phyloP scores from a whole-genome alignment of 805 yeast species.

The Komagataella mondaviorum region DNA sequence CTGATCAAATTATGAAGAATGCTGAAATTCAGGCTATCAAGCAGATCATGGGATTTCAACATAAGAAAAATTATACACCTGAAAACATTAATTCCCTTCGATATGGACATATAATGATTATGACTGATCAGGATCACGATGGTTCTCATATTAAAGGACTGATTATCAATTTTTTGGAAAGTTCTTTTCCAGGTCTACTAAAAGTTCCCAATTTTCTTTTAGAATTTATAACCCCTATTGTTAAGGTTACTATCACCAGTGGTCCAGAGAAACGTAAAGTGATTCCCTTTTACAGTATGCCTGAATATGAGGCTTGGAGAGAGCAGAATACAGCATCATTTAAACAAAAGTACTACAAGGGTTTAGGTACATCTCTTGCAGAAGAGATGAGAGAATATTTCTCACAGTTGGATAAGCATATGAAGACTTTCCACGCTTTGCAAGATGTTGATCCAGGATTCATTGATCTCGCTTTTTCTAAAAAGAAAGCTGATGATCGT shows the following conservation, averaged over 20 bases:
- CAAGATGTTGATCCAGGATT: slow-evolving; percentile 63
- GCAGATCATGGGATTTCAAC: slow-evolving; percentile 91
- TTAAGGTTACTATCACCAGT: slow-evolving; percentile 68
- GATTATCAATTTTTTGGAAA: slow-evolving; percentile 82
- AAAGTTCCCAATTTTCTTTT: slow-evolving; percentile 84
- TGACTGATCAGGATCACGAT: slow-evolving; percentile 99
- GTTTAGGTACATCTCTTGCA: slow-evolving; percentile 89
- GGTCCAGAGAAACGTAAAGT: slow-evolving; percentile 38
- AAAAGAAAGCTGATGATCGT: slow-evolving; percentile 92
- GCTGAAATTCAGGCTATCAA: slow-evolving; percentile 92
- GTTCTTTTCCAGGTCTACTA: slow-evolving; percentile 87
- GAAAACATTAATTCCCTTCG: slow-evolving; percentile 62
- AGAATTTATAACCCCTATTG: slow-evolving; percentile 94
- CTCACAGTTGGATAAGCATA: slow-evolving; percentile 69
- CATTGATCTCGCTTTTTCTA: slow-evolving; percentile 88
- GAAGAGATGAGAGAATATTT: slow-evolving; percentile 84
- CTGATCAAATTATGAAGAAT: slow-evolving; percentile 90
- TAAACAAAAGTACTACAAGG: slow-evolving; percentile 94
- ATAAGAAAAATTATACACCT: slow-evolving; percentile 58
- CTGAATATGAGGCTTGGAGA: slow-evolving; percentile 92
- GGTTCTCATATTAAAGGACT: slow-evolving; percentile 97
- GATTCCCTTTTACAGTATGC: slow-evolving; percentile 83
- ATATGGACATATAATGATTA: slow-evolving; percentile 95
- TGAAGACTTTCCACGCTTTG: slow-evolving; percentile 73
- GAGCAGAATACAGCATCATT: slow-evolving; percentile 68